These are phyloP conservation scores for Trichoderma semiorbis DNA, from an alignment of 2,329 filamentous ascomycete species.

Conservation along the genomic window DNA sequence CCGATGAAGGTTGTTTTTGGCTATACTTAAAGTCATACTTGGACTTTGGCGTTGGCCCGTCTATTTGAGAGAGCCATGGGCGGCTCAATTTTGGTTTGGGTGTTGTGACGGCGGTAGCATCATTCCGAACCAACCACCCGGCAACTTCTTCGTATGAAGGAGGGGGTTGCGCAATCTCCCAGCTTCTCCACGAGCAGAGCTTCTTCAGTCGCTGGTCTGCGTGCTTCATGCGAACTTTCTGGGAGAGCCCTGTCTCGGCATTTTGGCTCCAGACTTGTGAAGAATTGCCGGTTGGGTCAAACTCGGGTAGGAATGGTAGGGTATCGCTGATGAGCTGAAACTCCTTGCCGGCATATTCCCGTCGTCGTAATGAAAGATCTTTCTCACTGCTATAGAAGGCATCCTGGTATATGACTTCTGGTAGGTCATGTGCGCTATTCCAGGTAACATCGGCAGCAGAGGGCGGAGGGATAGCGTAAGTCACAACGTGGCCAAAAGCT, in stretches of 20 bases:
- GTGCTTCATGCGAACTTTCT: slow-evolving; percentile 50
- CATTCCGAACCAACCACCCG: slow-evolving; percentile 49
- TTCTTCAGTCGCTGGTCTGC: slow-evolving; percentile 45
- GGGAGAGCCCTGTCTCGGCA: slow-evolving; percentile 27
- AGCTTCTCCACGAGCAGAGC: slow-evolving; percentile 57
- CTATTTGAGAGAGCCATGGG: slow-evolving; percentile 71
- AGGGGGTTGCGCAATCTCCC: slow-evolving; percentile 72
- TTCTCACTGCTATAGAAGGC: slow-evolving; percentile 80
- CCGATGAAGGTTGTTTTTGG: slow-evolving; percentile 69
- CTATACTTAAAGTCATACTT: slow-evolving; percentile 83
- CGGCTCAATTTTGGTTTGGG: slow-evolving; percentile 15
- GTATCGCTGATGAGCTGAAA: slow-evolving; percentile 75
- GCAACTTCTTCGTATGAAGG: slow-evolving; percentile 69
- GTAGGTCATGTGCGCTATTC: slow-evolving; percentile 37
- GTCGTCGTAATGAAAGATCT: slow-evolving; percentile 72
- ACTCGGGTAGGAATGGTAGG: slow-evolving; percentile 74
- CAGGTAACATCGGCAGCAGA: slow-evolving; percentile 22
- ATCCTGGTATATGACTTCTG: slow-evolving; percentile 75
- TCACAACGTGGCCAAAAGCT: slow-evolving; percentile 14
- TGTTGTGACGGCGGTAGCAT: background rate
- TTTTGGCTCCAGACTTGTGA: background rate
- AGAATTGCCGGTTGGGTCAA: slow-evolving; percentile 58
- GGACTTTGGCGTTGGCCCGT: slow-evolving; percentile 80
- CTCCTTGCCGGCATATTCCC: slow-evolving; percentile 85
- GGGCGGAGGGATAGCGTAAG: slow-evolving; percentile 31